Evolutionary conservation across 2,329 filamentous ascomycete genomes (phyloP).

Genomic region (Sclerotinia glacialis): DNA sequence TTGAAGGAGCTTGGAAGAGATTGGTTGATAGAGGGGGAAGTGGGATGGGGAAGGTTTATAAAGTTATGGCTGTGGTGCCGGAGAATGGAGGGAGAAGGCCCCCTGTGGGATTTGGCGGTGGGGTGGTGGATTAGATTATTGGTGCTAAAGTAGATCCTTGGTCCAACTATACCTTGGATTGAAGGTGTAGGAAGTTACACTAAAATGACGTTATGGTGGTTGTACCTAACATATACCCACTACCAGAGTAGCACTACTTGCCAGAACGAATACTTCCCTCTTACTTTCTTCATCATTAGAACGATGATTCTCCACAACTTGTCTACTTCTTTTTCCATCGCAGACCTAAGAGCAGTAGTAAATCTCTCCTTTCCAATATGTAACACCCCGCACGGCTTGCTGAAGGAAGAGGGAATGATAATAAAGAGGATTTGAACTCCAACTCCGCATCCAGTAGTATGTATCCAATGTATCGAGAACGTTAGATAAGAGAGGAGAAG

Average conservation of each 20-base stretch:
- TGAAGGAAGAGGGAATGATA: too few species aligned
- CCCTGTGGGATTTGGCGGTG: constrained; percentile 88
- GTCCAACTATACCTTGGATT: not conserved
- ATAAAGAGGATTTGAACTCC: too few species aligned
- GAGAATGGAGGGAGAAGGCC: constrained; percentile 69
- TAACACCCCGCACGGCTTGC: too few species aligned
- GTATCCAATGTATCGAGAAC: too few species aligned
- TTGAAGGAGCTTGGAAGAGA: constrained; percentile 75
- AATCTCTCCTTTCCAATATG: too few species aligned
- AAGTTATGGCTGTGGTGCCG: constrained; percentile 85
- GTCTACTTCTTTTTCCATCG: not conserved
- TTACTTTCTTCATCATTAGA: not conserved
- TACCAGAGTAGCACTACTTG: not conserved
- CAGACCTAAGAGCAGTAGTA: too few species aligned
- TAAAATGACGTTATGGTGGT: not conserved
- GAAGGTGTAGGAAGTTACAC: not conserved
- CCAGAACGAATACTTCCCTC: too few species aligned
- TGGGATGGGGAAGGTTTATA: constrained; percentile 95
- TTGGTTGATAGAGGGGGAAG: constrained; percentile 77
- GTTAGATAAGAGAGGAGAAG: too few species aligned
- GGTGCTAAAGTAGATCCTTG: constrained; percentile 40
- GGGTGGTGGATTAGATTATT: not conserved
- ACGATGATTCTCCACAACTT: not conserved
- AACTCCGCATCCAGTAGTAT: too few species aligned
- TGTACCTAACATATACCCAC: not conserved